Percentiles rank a stretch among this genome's conserved stretches.
Conservation (phyloP, 768 basidiomycete species). For the Imleria badia region DNA sequence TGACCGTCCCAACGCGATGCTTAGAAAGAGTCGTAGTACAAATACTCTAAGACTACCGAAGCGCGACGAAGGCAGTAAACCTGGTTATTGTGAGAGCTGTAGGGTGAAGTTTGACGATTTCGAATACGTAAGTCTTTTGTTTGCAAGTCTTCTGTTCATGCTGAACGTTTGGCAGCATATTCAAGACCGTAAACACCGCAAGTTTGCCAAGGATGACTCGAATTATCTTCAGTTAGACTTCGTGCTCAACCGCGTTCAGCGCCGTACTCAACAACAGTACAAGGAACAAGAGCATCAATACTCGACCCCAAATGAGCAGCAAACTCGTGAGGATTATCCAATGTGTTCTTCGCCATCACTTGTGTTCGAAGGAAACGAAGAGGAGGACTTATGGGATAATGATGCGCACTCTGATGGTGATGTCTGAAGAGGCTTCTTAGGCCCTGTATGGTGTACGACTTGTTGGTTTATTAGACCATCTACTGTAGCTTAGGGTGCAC, state of each 20-base stretch:
- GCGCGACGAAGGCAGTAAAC: conserved; percentile 84
- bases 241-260: conserved; percentile 61
- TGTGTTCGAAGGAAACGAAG: conserved; percentile 4
- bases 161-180: conserved; percentile 57
- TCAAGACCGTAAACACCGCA: conserved; percentile 67
- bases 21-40: conserved; percentile 80
- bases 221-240: conserved; percentile 82
- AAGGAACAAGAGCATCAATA: conserved; percentile 26
- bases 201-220: conserved; percentile 72
- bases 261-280: conserved; percentile 36
- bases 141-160: not conserved
- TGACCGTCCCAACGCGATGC: conserved; percentile 42
- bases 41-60: conserved; percentile 73
- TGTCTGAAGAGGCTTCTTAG: conserved; percentile 14
- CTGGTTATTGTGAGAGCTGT: conserved; percentile 98
- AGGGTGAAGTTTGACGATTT: conserved; percentile 89
- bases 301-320: conserved; percentile 8
- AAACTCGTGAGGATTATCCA: conserved; percentile 17
- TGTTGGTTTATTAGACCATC: conserved; percentile 15
- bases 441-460: conserved; percentile 13
- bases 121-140: conserved; percentile 50
- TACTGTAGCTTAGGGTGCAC: conserved; percentile 25
- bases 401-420: conserved; percentile 19
- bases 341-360: conserved; percentile 23
- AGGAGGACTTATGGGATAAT: conserved; percentile 24